These are phyloP conservation scores for Zygotorulaspora sp. DNA, from an alignment of 805 yeast species.

Conservation along the genomic window DNA sequence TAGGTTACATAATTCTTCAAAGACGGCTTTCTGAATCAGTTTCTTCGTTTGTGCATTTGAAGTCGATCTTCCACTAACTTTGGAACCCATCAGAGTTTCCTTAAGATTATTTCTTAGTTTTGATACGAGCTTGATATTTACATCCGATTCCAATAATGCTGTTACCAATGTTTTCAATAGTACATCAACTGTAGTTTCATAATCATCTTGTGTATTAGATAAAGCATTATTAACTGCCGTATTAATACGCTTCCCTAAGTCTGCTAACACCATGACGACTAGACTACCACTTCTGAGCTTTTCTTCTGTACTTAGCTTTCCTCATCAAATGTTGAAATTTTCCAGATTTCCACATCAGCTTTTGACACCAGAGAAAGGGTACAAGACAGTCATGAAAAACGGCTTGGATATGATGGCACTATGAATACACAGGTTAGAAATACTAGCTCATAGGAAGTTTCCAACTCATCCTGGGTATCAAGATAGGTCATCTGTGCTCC, in stretches of 20 bases:
- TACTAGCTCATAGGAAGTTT: too few relatives aligned
- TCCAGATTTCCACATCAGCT: conserved; percentile 9
- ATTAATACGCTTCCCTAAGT: conserved; percentile 71
- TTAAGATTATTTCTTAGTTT: conserved; percentile 69
- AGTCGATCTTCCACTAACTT: conserved; percentile 37
- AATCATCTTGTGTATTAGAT: conserved; percentile 53
- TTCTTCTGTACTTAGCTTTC: conserved; percentile 4
- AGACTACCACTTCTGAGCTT: not conserved
- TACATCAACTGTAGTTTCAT: conserved; percentile 52
- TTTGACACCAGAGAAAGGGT: too few relatives aligned
- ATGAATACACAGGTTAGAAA: too few relatives aligned
- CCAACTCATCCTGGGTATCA: too few relatives aligned
- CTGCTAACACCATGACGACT: conserved; percentile 67
- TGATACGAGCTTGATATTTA: conserved; percentile 79
- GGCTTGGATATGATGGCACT: too few relatives aligned
- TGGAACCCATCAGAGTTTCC: conserved; percentile 48
- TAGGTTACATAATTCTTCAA: conserved; percentile 82
- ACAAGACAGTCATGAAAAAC: too few relatives aligned
- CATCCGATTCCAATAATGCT: conserved; percentile 92
- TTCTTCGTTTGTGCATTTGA: conserved; percentile 61
- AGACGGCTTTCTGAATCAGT: conserved; percentile 83
- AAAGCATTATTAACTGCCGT: conserved; percentile 65
- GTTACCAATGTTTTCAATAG: conserved; percentile 85
- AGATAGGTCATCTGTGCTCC: not conserved
- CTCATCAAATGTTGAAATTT: conserved; percentile 1